phyloP scores from a whole-genome alignment of 441 rosid genomes.

The Biscutella laevigata region DNA sequence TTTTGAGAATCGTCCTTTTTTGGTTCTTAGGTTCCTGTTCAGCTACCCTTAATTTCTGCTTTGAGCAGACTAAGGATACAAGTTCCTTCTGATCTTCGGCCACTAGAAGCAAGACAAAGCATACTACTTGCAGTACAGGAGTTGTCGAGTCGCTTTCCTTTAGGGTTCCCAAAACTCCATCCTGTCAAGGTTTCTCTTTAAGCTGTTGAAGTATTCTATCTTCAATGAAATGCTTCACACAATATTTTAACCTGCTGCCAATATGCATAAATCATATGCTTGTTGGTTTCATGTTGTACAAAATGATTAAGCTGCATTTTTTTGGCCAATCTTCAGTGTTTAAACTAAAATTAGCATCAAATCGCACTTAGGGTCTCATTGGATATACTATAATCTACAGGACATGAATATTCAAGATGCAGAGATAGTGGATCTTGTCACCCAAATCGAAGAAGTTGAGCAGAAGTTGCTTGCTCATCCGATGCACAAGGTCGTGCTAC shows the following conservation, averaged over 20 bases:
- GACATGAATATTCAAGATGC: constrained; percentile 92
- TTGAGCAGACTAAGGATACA: constrained; percentile 72
- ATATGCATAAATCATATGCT: constrained; percentile 2
- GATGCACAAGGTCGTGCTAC: constrained; percentile 57
- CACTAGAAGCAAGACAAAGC: constrained; percentile 91
- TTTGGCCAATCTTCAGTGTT: no score
- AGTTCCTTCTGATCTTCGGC: constrained; percentile 84
- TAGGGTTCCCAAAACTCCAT: constrained; percentile 93
- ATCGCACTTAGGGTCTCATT: background rate
- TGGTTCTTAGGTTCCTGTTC: constrained; percentile 76
- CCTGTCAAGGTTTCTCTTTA: constrained; percentile 56
- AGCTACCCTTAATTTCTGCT: constrained; percentile 74
- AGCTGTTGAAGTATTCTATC: background rate
- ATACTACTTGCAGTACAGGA: constrained; percentile 83
- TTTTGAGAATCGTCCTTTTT: constrained; percentile 23
- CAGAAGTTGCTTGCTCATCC: constrained; percentile 80
- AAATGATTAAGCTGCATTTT: no score
- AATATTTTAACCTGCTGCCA: background rate
- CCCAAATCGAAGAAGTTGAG: constrained; percentile 73
- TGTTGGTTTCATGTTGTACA: background rate
- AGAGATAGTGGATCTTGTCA: constrained; percentile 79
- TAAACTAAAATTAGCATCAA: background rate
- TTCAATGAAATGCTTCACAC: background rate
- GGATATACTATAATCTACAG: constrained; percentile 34
- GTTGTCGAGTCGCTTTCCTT: constrained; percentile 69